phyloP scores from a whole-genome alignment of 371 early-diverging fungal species.

The Zopfochytrium polystomum region DNA sequence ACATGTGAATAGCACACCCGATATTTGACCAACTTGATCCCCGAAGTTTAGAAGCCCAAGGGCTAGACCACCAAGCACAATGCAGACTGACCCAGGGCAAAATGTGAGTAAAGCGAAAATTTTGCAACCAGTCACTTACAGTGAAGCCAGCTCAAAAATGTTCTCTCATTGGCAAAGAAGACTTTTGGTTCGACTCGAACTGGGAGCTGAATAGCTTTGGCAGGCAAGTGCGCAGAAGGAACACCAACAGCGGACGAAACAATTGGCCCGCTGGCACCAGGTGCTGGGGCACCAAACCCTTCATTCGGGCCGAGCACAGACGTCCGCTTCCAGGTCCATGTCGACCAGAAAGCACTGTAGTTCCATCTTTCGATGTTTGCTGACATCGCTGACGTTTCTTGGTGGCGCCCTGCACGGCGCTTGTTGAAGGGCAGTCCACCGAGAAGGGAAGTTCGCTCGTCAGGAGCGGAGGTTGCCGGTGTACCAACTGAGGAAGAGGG shows the following conservation, averaged over 20 bases:
- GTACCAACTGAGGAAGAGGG: too few relatives aligned
- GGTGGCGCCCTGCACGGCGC: too few relatives aligned
- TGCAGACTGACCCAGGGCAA: slow-evolving; percentile 35
- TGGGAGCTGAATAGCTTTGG: slow-evolving; percentile 65
- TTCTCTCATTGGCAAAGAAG: slow-evolving; percentile 99
- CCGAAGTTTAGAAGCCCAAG: slow-evolving; percentile 54
- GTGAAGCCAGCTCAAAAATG: slow-evolving; percentile 87
- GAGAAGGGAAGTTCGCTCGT: slow-evolving; percentile 10
- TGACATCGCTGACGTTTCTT: too few relatives aligned
- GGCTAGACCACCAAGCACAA: slow-evolving; percentile 53
- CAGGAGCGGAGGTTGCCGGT: too few relatives aligned
- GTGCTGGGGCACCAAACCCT: too few relatives aligned
- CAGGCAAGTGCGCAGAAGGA: not conserved
- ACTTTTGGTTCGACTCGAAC: slow-evolving; percentile 98
- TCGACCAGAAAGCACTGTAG: too few relatives aligned
- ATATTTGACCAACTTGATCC: slow-evolving; percentile 47
- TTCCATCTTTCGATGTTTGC: too few relatives aligned
- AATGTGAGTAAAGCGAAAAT: not conserved
- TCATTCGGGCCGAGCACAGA: too few relatives aligned
- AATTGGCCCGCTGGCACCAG: too few relatives aligned
- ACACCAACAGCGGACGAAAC: too few relatives aligned
- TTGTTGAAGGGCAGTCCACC: too few relatives aligned
- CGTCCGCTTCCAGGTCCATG: too few relatives aligned
- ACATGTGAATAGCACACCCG: slow-evolving; percentile 47
- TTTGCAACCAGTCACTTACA: slow-evolving; percentile 28